These are phyloP conservation scores for Testicularia cyperi DNA, from an alignment of 1,284 basidiomycete species.

Conservation along the genomic window DNA sequence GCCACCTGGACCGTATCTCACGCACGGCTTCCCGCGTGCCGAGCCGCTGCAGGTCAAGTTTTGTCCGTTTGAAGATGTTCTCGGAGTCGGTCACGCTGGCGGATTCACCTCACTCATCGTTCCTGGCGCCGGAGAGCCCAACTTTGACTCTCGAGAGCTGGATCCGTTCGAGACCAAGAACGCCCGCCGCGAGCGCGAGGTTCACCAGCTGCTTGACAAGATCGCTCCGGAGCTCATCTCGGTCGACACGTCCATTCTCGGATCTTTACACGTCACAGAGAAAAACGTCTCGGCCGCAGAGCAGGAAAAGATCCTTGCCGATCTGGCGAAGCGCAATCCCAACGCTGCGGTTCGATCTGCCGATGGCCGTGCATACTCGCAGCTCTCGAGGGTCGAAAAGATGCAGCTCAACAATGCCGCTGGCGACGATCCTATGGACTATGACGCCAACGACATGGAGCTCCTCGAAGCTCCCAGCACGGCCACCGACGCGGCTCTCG, in stretches of 20 bases:
- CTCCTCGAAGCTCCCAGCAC: constrained; percentile 1
- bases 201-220: constrained; percentile 88
- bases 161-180: constrained; percentile 90
- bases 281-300: constrained; percentile 72
- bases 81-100: constrained; percentile 71
- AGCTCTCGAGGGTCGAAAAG: constrained; percentile 46
- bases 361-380: constrained; percentile 53
- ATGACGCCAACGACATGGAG: constrained; percentile 11
- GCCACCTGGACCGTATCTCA: constrained; percentile 64
- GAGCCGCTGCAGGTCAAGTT: constrained; percentile 69
- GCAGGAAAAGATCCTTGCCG: constrained; percentile 59
- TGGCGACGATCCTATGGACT: constrained; percentile 5
- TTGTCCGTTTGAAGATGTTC: constrained; percentile 88
- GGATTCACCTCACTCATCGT: constrained; percentile 85
- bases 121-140: constrained; percentile 88
- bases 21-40: constrained; percentile 61
- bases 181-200: constrained; percentile 83
- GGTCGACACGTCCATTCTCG: constrained; percentile 75
- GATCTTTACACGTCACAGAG: constrained; percentile 64
- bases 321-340: constrained; percentile 15
- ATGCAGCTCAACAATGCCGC: constrained; percentile 44
- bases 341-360: constrained; percentile 25
- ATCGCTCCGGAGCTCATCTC: constrained; percentile 92
- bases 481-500: constrained; percentile 15
- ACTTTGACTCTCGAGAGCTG: constrained; percentile 88